Percentiles rank a stretch among this genome's conserved stretches.
Conservation (phyloP, 805 yeast genomes). For the Nakazawaea siamensis region DNA sequence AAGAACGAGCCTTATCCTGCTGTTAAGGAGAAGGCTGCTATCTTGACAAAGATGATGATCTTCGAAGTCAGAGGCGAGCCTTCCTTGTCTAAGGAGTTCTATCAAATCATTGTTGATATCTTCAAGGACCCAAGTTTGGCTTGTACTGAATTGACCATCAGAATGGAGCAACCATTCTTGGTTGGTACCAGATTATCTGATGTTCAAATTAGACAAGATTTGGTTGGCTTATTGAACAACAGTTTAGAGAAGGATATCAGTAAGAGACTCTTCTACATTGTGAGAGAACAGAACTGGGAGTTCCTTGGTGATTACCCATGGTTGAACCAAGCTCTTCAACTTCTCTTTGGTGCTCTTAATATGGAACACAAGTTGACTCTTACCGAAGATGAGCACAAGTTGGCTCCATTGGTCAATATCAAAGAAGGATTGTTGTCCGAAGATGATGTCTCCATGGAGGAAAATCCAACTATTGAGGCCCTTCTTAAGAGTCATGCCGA, state of each 20-base stretch:
- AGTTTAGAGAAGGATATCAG: constrained; percentile 73
- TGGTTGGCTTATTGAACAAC: constrained; percentile 71
- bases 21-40: constrained; percentile 91
- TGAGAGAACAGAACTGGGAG: constrained; percentile 98
- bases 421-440: constrained; percentile 19
- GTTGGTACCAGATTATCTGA: constrained; percentile 87
- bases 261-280: constrained; percentile 75
- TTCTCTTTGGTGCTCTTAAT: constrained; percentile 74
- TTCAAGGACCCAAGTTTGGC: constrained; percentile 74
- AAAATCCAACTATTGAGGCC: neutral
- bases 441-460: neutral
- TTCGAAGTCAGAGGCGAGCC: constrained; percentile 86
- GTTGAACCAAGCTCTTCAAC: constrained; percentile 88
- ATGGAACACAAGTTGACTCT: constrained; percentile 36
- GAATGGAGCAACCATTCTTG: constrained; percentile 94
- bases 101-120: constrained; percentile 78
- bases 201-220: constrained; percentile 60
- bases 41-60: constrained; percentile 86
- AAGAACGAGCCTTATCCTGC: constrained; percentile 85
- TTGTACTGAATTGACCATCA: constrained; percentile 80
- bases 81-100: constrained; percentile 67
- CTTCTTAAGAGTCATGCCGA: constrained; percentile 17
- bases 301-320: constrained; percentile 86
- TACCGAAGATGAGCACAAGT: constrained; percentile 36
- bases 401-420: constrained; percentile 44